A percentile compares a stretch with the other conserved stretches of the same genome.
These are phyloP conservation scores for Zygosaccharomyces sapae DNA, from an alignment of 1,139 yeast genomes.

Conservation along the genomic window DNA sequence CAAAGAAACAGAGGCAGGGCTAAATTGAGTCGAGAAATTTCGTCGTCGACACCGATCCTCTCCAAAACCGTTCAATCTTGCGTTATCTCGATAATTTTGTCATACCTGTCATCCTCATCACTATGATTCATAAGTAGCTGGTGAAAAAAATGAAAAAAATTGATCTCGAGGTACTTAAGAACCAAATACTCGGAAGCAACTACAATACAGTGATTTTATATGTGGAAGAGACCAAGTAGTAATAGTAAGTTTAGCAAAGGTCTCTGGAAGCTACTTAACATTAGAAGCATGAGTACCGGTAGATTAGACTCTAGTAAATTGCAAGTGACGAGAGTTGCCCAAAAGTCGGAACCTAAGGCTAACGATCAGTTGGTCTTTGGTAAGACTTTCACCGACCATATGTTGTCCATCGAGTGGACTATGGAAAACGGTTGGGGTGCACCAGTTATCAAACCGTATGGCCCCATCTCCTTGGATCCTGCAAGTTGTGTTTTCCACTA, in stretches of 20 bases:
- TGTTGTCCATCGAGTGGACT: slow-evolving; percentile 85
- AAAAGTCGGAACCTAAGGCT: slow-evolving; percentile 64
- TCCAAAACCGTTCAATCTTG: neutral
- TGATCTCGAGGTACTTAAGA: neutral
- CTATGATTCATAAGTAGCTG: slow-evolving; percentile 8
- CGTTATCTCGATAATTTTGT: neutral
- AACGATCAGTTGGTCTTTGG: slow-evolving; percentile 82
- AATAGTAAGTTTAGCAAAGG: neutral
- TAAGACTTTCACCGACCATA: slow-evolving; percentile 82
- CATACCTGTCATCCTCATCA: slow-evolving; percentile 5
- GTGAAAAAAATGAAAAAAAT: slow-evolving; percentile 8
- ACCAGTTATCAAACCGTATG: slow-evolving; percentile 85
- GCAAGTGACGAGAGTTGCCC: slow-evolving; percentile 49
- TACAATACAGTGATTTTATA: neutral
- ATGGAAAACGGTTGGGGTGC: slow-evolving; percentile 73
- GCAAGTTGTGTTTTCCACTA: slow-evolving; percentile 88
- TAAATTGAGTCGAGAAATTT: neutral
- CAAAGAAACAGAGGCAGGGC: neutral
- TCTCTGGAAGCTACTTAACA: neutral
- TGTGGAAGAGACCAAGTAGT: slow-evolving; percentile 10
- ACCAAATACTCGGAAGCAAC: neutral
- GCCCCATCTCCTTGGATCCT: slow-evolving; percentile 71
- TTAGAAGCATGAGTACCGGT: slow-evolving; percentile 14
- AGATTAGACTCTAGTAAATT: slow-evolving; percentile 65
- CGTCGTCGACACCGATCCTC: neutral